Evolutionary conservation across 768 basidiomycete species (phyloP).

Genomic region (Lyophyllum shimeji): DNA sequence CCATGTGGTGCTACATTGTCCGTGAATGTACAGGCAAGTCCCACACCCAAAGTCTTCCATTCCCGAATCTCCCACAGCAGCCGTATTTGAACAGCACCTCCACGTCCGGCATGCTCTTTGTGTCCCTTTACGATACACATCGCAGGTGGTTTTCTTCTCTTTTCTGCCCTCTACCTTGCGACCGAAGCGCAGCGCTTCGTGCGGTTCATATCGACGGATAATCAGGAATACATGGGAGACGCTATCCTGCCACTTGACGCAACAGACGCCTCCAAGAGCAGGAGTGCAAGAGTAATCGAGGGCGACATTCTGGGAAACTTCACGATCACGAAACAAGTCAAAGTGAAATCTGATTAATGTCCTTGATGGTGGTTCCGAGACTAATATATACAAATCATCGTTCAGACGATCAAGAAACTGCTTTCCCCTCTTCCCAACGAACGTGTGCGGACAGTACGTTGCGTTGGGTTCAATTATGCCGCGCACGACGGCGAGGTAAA

Average conservation of each 20-base stretch:
- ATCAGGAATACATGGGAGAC: constrained; percentile 26
- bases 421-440: constrained; percentile 27
- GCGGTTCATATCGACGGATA: constrained; percentile 27
- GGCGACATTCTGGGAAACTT: constrained; percentile 27
- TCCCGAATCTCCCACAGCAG: constrained; percentile 4
- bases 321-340: constrained; percentile 25
- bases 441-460: constrained; percentile 25
- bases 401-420: constrained; percentile 23
- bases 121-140: constrained; percentile 6
- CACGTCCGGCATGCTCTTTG: neutral
- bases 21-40: neutral
- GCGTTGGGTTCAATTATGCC: constrained; percentile 30
- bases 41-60: neutral
- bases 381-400: neutral
- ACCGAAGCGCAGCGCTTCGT: constrained; percentile 25
- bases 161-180: constrained; percentile 11
- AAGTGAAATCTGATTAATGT: constrained; percentile 11
- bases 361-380: neutral
- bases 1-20: neutral
- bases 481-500: constrained; percentile 23
- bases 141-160: constrained; percentile 1
- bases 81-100: constrained; percentile 6
- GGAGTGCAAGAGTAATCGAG: constrained; percentile 21
- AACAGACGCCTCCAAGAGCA: constrained; percentile 25
- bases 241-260: constrained; percentile 21